Evolutionary conservation across 768 basidiomycete species (phyloP), one percentile per base, ranked within the genome.

Genomic region (Leccinum aurantiacum): DNA sequence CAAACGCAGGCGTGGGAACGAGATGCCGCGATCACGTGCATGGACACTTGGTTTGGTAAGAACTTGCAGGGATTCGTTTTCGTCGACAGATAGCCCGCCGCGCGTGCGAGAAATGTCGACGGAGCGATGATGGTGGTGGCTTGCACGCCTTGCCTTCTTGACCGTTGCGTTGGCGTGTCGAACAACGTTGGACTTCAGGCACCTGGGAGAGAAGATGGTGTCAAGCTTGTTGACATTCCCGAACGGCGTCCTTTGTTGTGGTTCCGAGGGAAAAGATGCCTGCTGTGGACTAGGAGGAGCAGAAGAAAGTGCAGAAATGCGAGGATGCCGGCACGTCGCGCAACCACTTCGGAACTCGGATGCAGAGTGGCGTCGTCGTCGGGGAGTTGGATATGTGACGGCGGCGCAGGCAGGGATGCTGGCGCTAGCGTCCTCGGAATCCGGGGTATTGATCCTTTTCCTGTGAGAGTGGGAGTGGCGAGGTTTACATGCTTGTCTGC

Each of bases 341-440:
- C 70, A 71, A 50, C 70, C 70, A 60, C 67, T 72, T 6, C 70
- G 71, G 63, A 72, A 71, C 58, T 54, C 65, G 24, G 59, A 57
- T 27, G 46, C 41, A 11, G 63, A 60, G 38, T 59, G 59, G 19
- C 35, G 50, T 57, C 62, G 61, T 55, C 46, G 53, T 17, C 41
- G 41, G 41, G 41, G 41, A n/a, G 41, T n/a, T 41, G n/a, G 9
- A n/a, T 1, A n/a, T 41, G 41, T n/a, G 41, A 41, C n/a, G n/a
- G 41, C 41, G n/a, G 41, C 8, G n/a, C 41, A 41, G 41, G n/a
- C n/a, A 41, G 17, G 41, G 63, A 56, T 37, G 17, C 56, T 29
- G 22, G 13, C 25, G 8, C 52, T 7, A 27, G 56, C 29, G 29
- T 61, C 57, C 68, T 64, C 65, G 60, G 62, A 60, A 56, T 59